phyloP scores from a whole-genome alignment of 768 basidiomycete genomes.

The Tylopilus balloui region DNA sequence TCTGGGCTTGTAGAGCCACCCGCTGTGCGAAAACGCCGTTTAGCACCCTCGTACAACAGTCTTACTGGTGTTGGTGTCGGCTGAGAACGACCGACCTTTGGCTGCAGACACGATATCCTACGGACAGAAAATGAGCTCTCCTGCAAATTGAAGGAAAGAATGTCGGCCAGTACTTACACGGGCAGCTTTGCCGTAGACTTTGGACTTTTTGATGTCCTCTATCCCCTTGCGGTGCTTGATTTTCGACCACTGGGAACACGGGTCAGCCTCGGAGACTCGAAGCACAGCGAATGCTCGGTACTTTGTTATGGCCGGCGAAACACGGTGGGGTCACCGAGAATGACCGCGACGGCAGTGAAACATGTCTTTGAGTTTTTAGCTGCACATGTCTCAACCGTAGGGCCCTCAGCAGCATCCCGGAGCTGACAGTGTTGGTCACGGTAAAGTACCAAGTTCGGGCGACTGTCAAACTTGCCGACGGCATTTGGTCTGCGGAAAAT shows the following conservation, averaged over 20 bases:
- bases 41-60: not conserved
- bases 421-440: no score
- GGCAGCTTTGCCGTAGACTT: conserved; percentile 50
- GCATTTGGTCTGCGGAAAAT: not conserved
- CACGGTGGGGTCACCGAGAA: conserved; percentile 25
- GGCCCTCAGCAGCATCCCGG: conserved; percentile 15
- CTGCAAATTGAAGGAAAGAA: not conserved
- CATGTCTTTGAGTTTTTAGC: not conserved
- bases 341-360: conserved; percentile 12
- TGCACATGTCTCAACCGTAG: not conserved
- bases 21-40: conserved; percentile 30
- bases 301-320: conserved; percentile 41
- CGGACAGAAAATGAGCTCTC: not conserved
- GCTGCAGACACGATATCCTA: conserved; percentile 64
- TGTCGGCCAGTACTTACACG: conserved; percentile 39
- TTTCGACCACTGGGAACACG: conserved; percentile 59
- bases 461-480: no score
- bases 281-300: conserved; percentile 6
- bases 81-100: conserved; percentile 40
- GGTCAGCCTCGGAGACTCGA: conserved; percentile 6
- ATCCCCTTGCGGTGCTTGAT: conserved; percentile 67
- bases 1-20: conserved; percentile 55
- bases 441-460: no score
- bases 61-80: not conserved
- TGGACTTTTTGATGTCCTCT: conserved; percentile 58